Percentiles rank a stretch among this genome's conserved stretches.
Conservation (phyloP, 805 yeast species). For the Lipomyces japonicus region DNA sequence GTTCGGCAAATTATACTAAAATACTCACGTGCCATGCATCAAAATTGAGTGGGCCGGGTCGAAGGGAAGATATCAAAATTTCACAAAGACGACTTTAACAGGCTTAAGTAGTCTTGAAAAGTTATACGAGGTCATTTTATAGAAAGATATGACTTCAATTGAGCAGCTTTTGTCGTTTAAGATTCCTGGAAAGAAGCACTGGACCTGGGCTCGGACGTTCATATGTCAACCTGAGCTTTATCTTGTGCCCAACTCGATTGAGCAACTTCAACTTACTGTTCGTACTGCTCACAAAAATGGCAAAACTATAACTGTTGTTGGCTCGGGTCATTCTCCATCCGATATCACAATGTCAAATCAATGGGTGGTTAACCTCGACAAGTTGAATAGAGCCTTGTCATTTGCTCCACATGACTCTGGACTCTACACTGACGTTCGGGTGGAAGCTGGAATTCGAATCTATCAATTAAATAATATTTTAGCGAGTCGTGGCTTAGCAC, state of each 20-base stretch:
- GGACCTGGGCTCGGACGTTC: conserved; percentile 92
- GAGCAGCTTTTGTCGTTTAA: conserved; percentile 33
- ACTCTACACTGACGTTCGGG: conserved; percentile 79
- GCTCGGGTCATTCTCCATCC: conserved; percentile 94
- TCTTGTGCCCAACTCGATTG: conserved; percentile 70
- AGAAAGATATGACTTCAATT: conserved; percentile 29
- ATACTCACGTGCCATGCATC: no score
- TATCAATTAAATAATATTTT: conserved; percentile 67
- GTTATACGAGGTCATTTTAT: no score
- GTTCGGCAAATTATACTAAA: no score
- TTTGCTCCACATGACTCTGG: conserved; percentile 52
- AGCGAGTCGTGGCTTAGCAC: conserved; percentile 62
- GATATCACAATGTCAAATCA: conserved; percentile 81
- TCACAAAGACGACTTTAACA: no score
- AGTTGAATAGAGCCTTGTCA: conserved; percentile 54
- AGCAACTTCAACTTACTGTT: conserved; percentile 67
- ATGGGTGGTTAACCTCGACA: conserved; percentile 85
- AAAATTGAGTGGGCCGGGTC: no score
- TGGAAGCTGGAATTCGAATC: conserved; percentile 88
- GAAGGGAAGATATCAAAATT: no score
- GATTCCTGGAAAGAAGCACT: conserved; percentile 48
- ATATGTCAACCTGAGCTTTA: conserved; percentile 68
- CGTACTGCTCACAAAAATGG: conserved; percentile 54
- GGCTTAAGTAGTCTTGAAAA: no score
- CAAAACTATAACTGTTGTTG: conserved; percentile 76